Conservation (phyloP, 257 asterid genomes). For the Echites panduratus region DNA sequence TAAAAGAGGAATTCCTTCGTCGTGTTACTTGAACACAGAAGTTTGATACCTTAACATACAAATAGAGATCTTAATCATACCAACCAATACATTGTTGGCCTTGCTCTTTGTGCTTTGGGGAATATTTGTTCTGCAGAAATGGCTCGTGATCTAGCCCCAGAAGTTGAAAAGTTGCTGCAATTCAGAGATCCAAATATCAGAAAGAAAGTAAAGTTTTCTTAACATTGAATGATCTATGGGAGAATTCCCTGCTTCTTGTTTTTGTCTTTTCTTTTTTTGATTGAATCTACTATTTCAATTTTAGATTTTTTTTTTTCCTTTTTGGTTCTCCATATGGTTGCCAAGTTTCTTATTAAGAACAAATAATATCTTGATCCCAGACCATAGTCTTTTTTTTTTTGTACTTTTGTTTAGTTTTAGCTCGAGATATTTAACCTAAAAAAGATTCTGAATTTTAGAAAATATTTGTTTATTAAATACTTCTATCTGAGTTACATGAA, state of each 20-base stretch:
- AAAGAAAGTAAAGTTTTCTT: conserved; percentile 63
- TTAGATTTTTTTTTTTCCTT: background rate
- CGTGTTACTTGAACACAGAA: background rate
- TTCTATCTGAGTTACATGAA: background rate
- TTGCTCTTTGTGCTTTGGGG: conserved; percentile 98
- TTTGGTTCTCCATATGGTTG: background rate
- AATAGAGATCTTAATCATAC: conserved; percentile 93
- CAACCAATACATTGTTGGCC: conserved; percentile 96
- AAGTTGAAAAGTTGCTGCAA: conserved; percentile 89
- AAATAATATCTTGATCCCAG: background rate
- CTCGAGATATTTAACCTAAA: background rate
- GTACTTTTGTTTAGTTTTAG: background rate
- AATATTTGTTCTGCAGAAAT: conserved; percentile 97
- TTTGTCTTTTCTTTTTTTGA: background rate
- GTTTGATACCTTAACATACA: conserved; percentile 44
- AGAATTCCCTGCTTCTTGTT: background rate
- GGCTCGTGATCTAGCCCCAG: conserved; percentile 99
- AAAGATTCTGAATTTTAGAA: background rate
- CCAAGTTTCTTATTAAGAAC: background rate
- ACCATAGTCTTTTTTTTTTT: background rate
- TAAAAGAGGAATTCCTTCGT: background rate
- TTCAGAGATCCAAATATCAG: conserved; percentile 96
- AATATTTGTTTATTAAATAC: background rate
- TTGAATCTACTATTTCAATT: background rate
- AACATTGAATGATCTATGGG: conserved; percentile 1